Percentiles rank a stretch among this genome's conserved stretches.
Evolutionary conservation across 2,329 filamentous ascomycete genomes (phyloP).

Genomic region (Colletotrichum destructivum): DNA sequence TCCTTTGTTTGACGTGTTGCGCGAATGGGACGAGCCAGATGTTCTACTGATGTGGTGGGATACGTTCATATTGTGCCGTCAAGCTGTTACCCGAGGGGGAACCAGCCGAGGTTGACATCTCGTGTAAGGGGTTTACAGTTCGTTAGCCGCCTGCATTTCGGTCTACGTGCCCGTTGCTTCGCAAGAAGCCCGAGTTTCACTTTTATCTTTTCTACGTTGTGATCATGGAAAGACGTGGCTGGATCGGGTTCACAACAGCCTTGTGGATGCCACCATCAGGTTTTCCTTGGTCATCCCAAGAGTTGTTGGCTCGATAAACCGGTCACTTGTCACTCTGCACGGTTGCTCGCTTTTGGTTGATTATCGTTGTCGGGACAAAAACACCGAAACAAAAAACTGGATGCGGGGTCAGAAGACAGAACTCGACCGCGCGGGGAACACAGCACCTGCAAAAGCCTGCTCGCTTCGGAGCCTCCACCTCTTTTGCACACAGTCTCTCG

Average conservation of each 20-base stretch:
- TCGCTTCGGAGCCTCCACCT: conserved; percentile 7
- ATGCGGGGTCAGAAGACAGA: not conserved
- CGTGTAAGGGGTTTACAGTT: too few relatives aligned
- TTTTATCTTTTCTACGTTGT: not conserved
- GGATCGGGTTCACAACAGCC: not conserved
- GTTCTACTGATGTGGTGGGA: conserved; percentile 10
- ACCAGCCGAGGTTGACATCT: too few relatives aligned
- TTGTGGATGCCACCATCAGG: not conserved
- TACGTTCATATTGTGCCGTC: not conserved
- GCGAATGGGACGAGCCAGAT: conserved; percentile 12
- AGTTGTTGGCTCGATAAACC: too few relatives aligned
- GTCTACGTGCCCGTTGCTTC: too few relatives aligned
- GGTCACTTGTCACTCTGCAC: too few relatives aligned
- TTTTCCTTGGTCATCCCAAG: not conserved
- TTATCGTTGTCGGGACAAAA: not conserved
- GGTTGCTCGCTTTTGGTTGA: not conserved
- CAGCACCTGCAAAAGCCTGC: not conserved
- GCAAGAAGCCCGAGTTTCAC: too few relatives aligned
- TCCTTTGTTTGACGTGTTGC: conserved; percentile 1
- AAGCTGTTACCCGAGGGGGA: too few relatives aligned
- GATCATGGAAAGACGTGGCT: not conserved
- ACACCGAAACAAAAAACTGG: not conserved
- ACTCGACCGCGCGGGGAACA: not conserved
- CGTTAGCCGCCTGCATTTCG: too few relatives aligned
- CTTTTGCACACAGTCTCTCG: not conserved